A percentile compares a stretch with the other conserved stretches of the same genome.
Conservation (phyloP, 1,284 basidiomycete species). For the Ustilago sp. region DNA sequence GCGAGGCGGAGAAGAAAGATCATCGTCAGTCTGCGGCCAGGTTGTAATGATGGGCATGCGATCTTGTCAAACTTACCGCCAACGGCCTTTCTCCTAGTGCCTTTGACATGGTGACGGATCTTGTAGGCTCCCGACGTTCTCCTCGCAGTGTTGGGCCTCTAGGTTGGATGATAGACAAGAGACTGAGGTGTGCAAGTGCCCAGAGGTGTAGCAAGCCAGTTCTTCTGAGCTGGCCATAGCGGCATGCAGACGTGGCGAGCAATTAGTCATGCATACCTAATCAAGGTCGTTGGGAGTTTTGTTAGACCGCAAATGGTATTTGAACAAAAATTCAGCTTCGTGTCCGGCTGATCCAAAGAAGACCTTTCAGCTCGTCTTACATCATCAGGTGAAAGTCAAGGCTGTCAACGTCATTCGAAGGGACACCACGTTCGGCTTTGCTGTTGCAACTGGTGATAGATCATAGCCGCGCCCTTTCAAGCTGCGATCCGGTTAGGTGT, state of each 20-base stretch:
- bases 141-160: too few relatives aligned
- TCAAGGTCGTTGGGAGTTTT: not conserved
- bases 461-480: not conserved
- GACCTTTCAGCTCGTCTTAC: not conserved
- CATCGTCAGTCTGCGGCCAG: not conserved
- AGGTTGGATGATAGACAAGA: not conserved
- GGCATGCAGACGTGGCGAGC: conserved; percentile 26
- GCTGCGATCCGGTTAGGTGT: not conserved
- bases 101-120: not conserved
- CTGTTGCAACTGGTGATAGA: not conserved
- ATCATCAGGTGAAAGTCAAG: not conserved
- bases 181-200: not conserved
- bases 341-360: not conserved
- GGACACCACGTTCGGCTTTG: not conserved
- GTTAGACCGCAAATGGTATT: conserved; percentile 1
- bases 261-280: conserved; percentile 27
- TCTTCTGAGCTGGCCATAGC: conserved; percentile 38
- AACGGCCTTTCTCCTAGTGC: conserved; percentile 17
- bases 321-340: not conserved
- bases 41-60: not conserved
- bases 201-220: conserved; percentile 1
- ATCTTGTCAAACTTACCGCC: conserved; percentile 26
- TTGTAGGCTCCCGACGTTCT: not conserved
- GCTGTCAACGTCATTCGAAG: not conserved
- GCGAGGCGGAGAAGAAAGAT: not conserved